Percentiles rank a stretch among this genome's conserved stretches.
phyloP scores from a whole-genome alignment of 2,329 filamentous ascomycete genomes.

The Neonectria sp. region DNA sequence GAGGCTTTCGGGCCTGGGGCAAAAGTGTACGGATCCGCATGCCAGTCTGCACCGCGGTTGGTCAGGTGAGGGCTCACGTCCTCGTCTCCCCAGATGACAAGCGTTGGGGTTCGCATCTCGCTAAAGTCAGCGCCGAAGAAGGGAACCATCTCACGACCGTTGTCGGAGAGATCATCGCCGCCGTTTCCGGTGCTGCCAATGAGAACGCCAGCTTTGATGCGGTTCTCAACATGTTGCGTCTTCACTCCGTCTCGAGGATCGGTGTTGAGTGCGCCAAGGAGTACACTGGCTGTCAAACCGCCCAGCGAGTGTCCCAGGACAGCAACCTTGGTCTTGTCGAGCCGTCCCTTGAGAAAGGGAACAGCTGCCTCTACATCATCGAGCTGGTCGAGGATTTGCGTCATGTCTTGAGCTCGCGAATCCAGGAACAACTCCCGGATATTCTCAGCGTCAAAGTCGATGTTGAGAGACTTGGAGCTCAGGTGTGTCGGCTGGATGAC shows the following conservation, averaged over 20 bases:
- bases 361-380: slow-evolving; percentile 42
- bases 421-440: slow-evolving; percentile 42
- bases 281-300: slow-evolving; percentile 32
- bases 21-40: slow-evolving; percentile 40
- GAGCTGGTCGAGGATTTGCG: slow-evolving; percentile 42
- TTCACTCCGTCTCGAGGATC: slow-evolving; percentile 39
- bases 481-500: slow-evolving; percentile 49
- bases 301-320: slow-evolving; percentile 48
- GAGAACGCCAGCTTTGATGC: slow-evolving; percentile 47
- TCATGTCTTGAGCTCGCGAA: slow-evolving; percentile 41
- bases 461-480: slow-evolving; percentile 38
- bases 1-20: slow-evolving; percentile 40
- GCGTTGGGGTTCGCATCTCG: slow-evolving; percentile 37
- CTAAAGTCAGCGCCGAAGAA: slow-evolving; percentile 41
- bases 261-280: slow-evolving; percentile 43
- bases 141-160: slow-evolving; percentile 34
- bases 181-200: slow-evolving; percentile 42
- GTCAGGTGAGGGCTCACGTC: slow-evolving; percentile 43
- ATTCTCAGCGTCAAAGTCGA: slow-evolving; percentile 13
- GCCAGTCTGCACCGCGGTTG: slow-evolving; percentile 43
- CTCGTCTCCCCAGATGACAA: slow-evolving; percentile 45
- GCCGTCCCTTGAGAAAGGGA: slow-evolving; percentile 40
- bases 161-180: slow-evolving; percentile 30
- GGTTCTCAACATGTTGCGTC: slow-evolving; percentile 30
- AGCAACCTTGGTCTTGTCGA: slow-evolving; percentile 43